Conservation (phyloP, 805 yeast genomes). For the Candida gorgasii region DNA sequence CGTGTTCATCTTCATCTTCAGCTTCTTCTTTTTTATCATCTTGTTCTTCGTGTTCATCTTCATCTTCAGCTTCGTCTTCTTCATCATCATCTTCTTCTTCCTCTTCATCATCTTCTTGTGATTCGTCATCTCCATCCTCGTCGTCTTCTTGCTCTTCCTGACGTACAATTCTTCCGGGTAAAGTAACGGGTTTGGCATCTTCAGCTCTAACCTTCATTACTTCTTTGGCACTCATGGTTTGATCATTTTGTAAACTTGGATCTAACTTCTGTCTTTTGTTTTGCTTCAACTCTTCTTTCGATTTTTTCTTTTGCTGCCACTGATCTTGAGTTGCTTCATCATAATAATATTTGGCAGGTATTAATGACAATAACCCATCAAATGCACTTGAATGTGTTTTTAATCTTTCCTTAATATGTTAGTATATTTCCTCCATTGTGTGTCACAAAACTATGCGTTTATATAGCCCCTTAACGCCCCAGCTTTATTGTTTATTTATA, state of each 20-base stretch:
- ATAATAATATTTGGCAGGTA: conserved; percentile 92
- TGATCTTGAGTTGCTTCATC: conserved; percentile 88
- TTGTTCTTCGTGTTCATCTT: conserved; percentile 15
- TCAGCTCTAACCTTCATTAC: conserved; percentile 56
- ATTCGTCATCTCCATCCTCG: conserved; percentile 15
- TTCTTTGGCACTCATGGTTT: conserved; percentile 53
- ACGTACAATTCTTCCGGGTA: conserved; percentile 28
- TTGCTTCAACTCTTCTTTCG: conserved; percentile 60
- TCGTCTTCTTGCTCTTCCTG: conserved; percentile 14
- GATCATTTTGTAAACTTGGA: conserved; percentile 56
- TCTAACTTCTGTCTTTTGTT: conserved; percentile 74
- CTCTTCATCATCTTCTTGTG: conserved; percentile 18
- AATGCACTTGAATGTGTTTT: conserved; percentile 80
- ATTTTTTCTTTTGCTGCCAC: conserved; percentile 83
- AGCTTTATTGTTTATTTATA: conserved; percentile 13
- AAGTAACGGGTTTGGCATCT: conserved; percentile 50
- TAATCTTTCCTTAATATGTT: conserved; percentile 60
- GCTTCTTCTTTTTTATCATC: conserved; percentile 17
- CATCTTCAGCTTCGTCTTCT: conserved; percentile 14
- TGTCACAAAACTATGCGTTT: too few relatives aligned
- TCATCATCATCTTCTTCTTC: conserved; percentile 13
- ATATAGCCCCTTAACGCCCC: background rate
- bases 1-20: conserved; percentile 6
- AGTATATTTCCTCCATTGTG: conserved; percentile 16
- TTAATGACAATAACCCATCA: conserved; percentile 83